phyloP scores from a whole-genome alignment of 2,329 filamentous ascomycete species.

The Didymellaceae sp. region DNA sequence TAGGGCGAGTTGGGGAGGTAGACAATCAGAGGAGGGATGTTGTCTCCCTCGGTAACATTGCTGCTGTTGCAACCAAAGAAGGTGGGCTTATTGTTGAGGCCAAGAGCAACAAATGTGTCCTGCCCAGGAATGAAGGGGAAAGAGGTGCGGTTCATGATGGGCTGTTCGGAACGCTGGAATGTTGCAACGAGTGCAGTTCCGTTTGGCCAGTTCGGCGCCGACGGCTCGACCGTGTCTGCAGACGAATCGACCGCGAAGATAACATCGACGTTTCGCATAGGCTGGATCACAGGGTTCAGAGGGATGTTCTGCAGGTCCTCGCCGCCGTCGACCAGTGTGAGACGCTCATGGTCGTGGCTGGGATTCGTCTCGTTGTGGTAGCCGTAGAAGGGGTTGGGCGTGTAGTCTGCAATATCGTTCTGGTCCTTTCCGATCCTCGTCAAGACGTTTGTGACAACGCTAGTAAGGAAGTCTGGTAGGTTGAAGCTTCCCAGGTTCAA shows the following conservation, averaged over 20 bases:
- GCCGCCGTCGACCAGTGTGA: slow-evolving; percentile 80
- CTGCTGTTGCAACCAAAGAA: slow-evolving; percentile 79
- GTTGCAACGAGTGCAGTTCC: slow-evolving; percentile 76
- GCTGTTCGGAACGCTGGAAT: slow-evolving; percentile 69
- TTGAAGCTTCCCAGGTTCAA: slow-evolving; percentile 65
- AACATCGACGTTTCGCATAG: slow-evolving; percentile 74
- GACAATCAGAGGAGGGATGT: slow-evolving; percentile 72
- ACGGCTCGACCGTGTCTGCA: slow-evolving; percentile 65
- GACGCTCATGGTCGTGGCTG: slow-evolving; percentile 59
- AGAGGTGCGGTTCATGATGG: slow-evolving; percentile 68
- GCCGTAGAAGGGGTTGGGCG: slow-evolving; percentile 76
- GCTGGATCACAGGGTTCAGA: slow-evolving; percentile 77
- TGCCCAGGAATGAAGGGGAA: slow-evolving; percentile 76
- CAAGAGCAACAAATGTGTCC: slow-evolving; percentile 80
- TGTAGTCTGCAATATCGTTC: slow-evolving; percentile 76
- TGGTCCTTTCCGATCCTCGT: slow-evolving; percentile 62
- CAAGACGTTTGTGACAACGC: slow-evolving; percentile 62
- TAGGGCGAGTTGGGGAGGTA: slow-evolving; percentile 91
- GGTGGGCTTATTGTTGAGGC: slow-evolving; percentile 74
- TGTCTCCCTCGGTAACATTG: slow-evolving; percentile 62
- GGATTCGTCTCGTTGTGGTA: slow-evolving; percentile 67
- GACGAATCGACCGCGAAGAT: slow-evolving; percentile 83
- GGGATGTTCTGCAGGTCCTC: slow-evolving; percentile 82
- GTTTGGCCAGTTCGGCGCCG: slow-evolving; percentile 72
- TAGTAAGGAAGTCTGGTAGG: slow-evolving; percentile 58